Percentiles rank a stretch among this genome's conserved stretches.
Evolutionary conservation across 2,329 filamentous ascomycete species (phyloP).

Genomic region (Stemphylium beticola): DNA sequence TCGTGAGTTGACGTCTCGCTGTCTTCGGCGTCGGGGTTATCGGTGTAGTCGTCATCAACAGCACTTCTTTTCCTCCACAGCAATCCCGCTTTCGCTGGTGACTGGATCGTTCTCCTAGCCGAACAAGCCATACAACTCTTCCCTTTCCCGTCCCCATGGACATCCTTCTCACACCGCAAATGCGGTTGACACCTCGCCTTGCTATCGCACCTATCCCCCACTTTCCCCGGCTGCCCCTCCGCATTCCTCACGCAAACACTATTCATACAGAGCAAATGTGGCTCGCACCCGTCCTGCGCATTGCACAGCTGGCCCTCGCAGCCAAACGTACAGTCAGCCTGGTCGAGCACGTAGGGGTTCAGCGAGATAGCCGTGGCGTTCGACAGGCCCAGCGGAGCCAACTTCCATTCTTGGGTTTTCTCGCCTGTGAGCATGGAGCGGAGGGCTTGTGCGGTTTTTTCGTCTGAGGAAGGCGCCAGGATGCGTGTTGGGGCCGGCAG

Average conservation of each 20-base stretch:
- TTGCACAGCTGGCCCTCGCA: slow-evolving; percentile 41
- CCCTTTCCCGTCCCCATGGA: not conserved
- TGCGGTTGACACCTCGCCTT: slow-evolving; percentile 39
- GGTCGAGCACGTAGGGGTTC: slow-evolving; percentile 41
- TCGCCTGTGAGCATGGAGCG: slow-evolving; percentile 3
- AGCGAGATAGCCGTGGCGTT: slow-evolving; percentile 27
- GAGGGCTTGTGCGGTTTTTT: slow-evolving; percentile 1
- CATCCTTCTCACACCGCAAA: slow-evolving; percentile 23
- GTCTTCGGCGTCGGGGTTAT: slow-evolving; percentile 6
- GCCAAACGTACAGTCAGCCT: slow-evolving; percentile 39
- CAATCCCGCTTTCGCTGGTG: not conserved
- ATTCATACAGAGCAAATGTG: slow-evolving; percentile 42
- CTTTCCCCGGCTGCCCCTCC: slow-evolving; percentile 32
- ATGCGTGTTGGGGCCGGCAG: slow-evolving; percentile 27
- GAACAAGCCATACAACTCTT: slow-evolving; percentile 15
- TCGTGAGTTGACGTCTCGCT: not conserved
- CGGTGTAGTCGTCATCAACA: not conserved
- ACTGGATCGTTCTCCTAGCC: slow-evolving; percentile 22
- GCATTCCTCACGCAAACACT: slow-evolving; percentile 32
- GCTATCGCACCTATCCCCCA: slow-evolving; percentile 35
- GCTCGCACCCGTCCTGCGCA: slow-evolving; percentile 33
- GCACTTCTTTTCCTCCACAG: not conserved
- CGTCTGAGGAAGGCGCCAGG: not conserved
- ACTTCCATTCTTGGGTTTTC: not conserved
- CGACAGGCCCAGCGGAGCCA: slow-evolving; percentile 15